phyloP scores from a whole-genome alignment of 2,329 filamentous ascomycete species.

The Neofusicoccum ribis region DNA sequence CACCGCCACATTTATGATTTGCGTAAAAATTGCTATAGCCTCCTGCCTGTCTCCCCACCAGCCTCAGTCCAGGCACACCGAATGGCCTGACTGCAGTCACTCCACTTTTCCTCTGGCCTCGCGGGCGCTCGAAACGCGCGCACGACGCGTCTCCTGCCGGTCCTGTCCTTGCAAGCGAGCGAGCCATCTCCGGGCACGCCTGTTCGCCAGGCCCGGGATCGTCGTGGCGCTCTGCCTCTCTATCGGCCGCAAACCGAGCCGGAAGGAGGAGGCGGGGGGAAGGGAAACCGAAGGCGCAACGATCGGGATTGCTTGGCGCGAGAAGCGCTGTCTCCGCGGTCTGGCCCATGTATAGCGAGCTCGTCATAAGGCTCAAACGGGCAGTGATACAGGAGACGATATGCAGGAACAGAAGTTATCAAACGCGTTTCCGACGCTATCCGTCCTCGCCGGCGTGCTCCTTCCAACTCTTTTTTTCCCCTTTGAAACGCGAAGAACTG shows the following conservation, averaged over 20 bases:
- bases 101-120: background rate
- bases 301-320: background rate
- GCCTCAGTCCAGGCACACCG: background rate
- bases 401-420: conserved; percentile 1
- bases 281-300: background rate
- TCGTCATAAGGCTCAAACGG: conserved; percentile 5
- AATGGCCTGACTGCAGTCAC: background rate
- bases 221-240: background rate
- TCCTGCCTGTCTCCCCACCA: background rate
- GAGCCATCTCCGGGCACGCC: background rate
- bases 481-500: conserved; percentile 1
- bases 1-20: background rate
- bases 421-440: background rate
- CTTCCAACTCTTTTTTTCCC: background rate
- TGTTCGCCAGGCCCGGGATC: background rate
- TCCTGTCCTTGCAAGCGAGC: background rate
- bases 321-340: background rate
- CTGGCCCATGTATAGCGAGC: background rate
- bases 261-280: background rate
- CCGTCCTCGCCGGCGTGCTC: background rate
- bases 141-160: conserved; percentile 6
- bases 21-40: background rate
- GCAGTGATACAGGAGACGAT: background rate
- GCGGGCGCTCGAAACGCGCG: conserved; percentile 1
- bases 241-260: background rate